A percentile compares a stretch with the other conserved stretches of the same genome.
These are phyloP conservation scores for Suillus luteus DNA, from an alignment of 768 basidiomycete species.

Conservation along the genomic window DNA sequence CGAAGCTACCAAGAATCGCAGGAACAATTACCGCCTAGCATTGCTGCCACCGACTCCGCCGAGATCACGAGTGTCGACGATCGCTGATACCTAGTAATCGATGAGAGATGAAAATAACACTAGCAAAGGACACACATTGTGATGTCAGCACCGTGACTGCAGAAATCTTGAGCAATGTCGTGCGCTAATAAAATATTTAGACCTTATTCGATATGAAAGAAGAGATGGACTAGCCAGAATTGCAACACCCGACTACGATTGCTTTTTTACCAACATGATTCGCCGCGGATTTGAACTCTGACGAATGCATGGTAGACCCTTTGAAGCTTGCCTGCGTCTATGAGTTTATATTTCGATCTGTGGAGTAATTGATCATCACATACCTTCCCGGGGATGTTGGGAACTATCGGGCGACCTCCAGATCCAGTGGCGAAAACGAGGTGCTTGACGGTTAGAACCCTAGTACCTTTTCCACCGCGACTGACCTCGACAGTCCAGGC, in stretches of 20 bases:
- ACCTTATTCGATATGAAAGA: not conserved
- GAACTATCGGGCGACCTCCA: constrained; percentile 45
- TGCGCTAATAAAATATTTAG: constrained; percentile 25
- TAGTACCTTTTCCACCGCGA: constrained; percentile 35
- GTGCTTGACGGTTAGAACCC: constrained; percentile 45
- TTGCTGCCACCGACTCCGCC: constrained; percentile 7
- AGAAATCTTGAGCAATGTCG: constrained; percentile 41
- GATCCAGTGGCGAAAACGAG: constrained; percentile 60
- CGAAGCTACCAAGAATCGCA: not conserved
- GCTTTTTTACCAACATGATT: constrained; percentile 64
- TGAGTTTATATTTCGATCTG: not conserved
- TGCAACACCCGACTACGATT: constrained; percentile 69
- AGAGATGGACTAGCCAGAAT: constrained; percentile 44
- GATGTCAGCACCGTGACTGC: constrained; percentile 31
- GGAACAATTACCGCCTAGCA: constrained; percentile 16
- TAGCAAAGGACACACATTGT: constrained; percentile 24
- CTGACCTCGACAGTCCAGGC: constrained; percentile 49
- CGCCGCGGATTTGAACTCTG: constrained; percentile 46
- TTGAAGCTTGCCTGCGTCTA: constrained; percentile 47
- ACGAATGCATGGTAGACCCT: constrained; percentile 56
- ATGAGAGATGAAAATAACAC: constrained; percentile 9
- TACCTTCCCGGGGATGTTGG: constrained; percentile 33
- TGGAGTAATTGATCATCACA: not conserved
- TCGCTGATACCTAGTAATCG: constrained; percentile 23
- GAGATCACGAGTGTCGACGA: constrained; percentile 29